A percentile compares a stretch with the other conserved stretches of the same genome.
phyloP scores from a whole-genome alignment of 1,284 basidiomycete species.

The Puccinia triticina region DNA sequence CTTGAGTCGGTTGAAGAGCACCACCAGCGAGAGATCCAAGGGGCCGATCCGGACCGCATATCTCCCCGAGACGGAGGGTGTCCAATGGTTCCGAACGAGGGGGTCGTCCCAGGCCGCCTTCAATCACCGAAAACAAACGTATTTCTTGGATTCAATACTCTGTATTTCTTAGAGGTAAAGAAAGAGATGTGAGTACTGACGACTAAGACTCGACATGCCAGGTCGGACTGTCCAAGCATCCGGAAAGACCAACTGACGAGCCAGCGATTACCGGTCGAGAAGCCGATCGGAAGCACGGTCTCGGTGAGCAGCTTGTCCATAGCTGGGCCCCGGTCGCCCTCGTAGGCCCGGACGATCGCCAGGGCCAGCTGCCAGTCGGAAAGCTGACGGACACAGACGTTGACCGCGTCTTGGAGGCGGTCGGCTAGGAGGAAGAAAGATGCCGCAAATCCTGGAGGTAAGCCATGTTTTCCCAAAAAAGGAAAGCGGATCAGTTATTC shows the following conservation, averaged over 20 bases:
- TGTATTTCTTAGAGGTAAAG: background rate
- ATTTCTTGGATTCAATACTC: background rate
- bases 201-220: conserved; percentile 79
- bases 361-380: conserved; percentile 87
- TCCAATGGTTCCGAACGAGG: background rate
- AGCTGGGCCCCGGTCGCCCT: conserved; percentile 79
- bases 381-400: conserved; percentile 84
- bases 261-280: conserved; percentile 85
- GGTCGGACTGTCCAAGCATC: conserved; percentile 78
- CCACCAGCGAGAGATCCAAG: conserved; percentile 25
- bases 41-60: conserved; percentile 24
- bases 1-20: conserved; percentile 32
- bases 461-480: background rate
- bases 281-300: conserved; percentile 79
- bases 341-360: conserved; percentile 79
- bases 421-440: conserved; percentile 94
- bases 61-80: background rate
- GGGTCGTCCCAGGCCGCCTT: conserved; percentile 30
- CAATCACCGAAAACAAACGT: background rate
- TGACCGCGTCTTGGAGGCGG: conserved; percentile 85
- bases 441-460: conserved; percentile 79
- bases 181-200: conserved; percentile 61
- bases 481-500: background rate
- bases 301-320: conserved; percentile 72
- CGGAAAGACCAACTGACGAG: conserved; percentile 97